Evolutionary conservation across 2,329 filamentous ascomycete genomes (phyloP).

Genomic region (Botrytis tulipae): DNA sequence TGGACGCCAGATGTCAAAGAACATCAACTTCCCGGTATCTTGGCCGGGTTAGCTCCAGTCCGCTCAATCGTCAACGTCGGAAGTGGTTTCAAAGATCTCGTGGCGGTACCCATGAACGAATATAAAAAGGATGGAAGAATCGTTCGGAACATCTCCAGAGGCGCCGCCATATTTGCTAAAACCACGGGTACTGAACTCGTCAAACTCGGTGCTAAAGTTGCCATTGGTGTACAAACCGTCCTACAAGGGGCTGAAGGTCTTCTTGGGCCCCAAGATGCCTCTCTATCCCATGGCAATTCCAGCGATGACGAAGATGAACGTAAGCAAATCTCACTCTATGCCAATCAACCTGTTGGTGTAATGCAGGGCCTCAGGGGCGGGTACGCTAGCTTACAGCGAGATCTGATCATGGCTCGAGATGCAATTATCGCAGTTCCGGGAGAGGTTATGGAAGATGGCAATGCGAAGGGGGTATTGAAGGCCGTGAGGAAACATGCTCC

Average conservation of each 20-base stretch:
- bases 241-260: constrained; percentile 86
- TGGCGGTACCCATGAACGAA: constrained; percentile 86
- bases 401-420: constrained; percentile 82
- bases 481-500: constrained; percentile 80
- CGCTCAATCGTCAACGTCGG: constrained; percentile 88
- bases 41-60: constrained; percentile 87
- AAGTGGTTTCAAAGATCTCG: constrained; percentile 78
- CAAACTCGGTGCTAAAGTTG: constrained; percentile 88
- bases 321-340: constrained; percentile 85
- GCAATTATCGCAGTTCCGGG: constrained; percentile 93
- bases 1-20: constrained; percentile 93
- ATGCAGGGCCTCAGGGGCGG: constrained; percentile 82
- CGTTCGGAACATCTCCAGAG: constrained; percentile 87
- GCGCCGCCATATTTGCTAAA: constrained; percentile 83
- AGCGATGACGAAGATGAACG: constrained; percentile 67
- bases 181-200: constrained; percentile 94
- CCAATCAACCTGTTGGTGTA: constrained; percentile 88
- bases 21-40: constrained; percentile 84
- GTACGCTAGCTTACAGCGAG: constrained; percentile 77
- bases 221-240: constrained; percentile 91
- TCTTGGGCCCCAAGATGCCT: constrained; percentile 48
- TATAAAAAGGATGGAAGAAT: constrained; percentile 93
- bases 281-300: constrained; percentile 45
- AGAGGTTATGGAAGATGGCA: constrained; percentile 83
- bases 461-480: constrained; percentile 74